Base-by-base conservation (phyloP, 257 asterid genomes). In the Marsdenia floribunda region DNA sequence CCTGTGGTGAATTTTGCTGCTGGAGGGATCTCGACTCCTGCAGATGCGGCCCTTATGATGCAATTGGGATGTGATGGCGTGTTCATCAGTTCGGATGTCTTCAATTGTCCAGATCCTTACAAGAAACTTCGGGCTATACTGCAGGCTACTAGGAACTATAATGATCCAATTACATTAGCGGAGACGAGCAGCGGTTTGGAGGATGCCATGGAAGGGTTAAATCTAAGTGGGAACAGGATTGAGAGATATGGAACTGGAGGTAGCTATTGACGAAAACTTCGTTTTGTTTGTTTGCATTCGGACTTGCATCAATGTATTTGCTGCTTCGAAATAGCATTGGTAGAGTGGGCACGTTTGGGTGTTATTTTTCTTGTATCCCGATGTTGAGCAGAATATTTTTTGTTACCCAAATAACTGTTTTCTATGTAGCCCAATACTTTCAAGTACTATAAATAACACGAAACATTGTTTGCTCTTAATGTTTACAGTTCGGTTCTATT, bases 1-100 rank as follows among this genome's bases (percentile, higher is more conserved):
- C 98, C 98, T 29, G 98, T 90, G 60, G 96, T 90, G 70, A 96
- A 90, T 83, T 93, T 93, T 7, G 96, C 97, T 0, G 87, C 97
- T 2, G 98, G 98, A 42, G 98, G 98, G n/a, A 85, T 93, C 1
- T 79, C 60, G 1, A 90, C 98, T 4, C 96, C 98, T 33, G 97
- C 98, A 0, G 98, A 90, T 67, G 98, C 98, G 0, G 98, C 98
- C 1, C 57, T 93, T 73, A 85, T 90, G 98, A 89, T 93, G 97
- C 98, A 90, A 64, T 73, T 92, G 82, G 96, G 97, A 0, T 90
- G 96, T 73, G 96, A 90, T 74, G 97, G 96, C 1, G 92, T 92
- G 63, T 89, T 85, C 70, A 7, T 90, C 61, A 96, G 90, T 0
- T 82, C 75, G 0, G 96, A 89, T 75, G 80, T 90, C 59, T 92